Conservation (phyloP, 495 filamentous ascomycete species). For the Penicillium samsonianum region DNA sequence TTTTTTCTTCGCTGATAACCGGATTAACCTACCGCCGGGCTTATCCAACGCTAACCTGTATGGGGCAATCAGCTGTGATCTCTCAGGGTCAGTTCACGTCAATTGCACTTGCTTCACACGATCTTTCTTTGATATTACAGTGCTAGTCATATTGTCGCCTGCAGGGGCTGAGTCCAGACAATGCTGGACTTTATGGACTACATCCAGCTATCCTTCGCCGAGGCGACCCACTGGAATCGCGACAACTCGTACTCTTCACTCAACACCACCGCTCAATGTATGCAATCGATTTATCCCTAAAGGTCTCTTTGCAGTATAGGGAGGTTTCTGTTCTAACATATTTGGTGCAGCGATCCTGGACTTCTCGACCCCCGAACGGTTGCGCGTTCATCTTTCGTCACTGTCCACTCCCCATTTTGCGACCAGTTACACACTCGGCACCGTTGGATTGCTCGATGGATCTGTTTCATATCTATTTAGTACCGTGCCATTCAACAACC, state of each 20-base stretch:
- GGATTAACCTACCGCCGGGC: slow-evolving; percentile 42
- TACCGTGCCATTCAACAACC: slow-evolving; percentile 64
- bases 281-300: slow-evolving; percentile 12
- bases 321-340: slow-evolving; percentile 1
- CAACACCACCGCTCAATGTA: slow-evolving; percentile 83
- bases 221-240: slow-evolving; percentile 82
- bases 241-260: slow-evolving; percentile 92
- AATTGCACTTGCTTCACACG: background rate
- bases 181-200: slow-evolving; percentile 99
- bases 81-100: slow-evolving; percentile 1
- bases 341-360: slow-evolving; percentile 67
- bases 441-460: slow-evolving; percentile 82
- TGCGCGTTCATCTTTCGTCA: slow-evolving; percentile 77
- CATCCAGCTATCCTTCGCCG: slow-evolving; percentile 88
- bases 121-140: background rate
- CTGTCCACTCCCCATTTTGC: slow-evolving; percentile 89
- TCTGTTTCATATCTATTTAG: slow-evolving; percentile 90
- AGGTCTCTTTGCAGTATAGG: slow-evolving; percentile 2
- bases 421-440: slow-evolving; percentile 85
- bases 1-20: slow-evolving; percentile 49
- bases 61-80: slow-evolving; percentile 39
- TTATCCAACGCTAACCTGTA: slow-evolving; percentile 43
- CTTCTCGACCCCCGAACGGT: slow-evolving; percentile 79
- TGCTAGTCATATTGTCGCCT: slow-evolving; percentile 1
- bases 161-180: slow-evolving; percentile 19